phyloP scores from a whole-genome alignment of 257 asterid genomes.

The Gardenia jasminoides region DNA sequence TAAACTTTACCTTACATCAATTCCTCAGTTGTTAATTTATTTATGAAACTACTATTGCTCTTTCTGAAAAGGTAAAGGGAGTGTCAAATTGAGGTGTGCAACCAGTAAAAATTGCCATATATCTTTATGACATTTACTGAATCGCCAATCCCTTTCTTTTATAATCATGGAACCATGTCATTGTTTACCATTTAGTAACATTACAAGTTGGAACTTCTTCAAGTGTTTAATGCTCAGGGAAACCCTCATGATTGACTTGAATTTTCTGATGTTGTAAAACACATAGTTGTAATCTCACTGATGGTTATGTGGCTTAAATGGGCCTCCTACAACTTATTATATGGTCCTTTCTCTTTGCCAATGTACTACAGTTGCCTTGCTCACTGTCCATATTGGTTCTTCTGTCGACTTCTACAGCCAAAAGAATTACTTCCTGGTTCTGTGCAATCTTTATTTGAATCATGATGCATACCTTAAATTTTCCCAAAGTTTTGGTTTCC shows the following conservation, averaged over 20 bases:
- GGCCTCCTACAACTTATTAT: background rate
- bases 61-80: background rate
- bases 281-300: background rate
- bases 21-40: background rate
- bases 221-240: background rate
- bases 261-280: background rate
- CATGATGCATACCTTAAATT: background rate
- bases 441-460: background rate
- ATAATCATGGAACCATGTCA: background rate
- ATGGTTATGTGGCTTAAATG: background rate
- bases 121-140: background rate
- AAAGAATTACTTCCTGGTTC: background rate
- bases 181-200: background rate
- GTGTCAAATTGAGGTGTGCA: background rate
- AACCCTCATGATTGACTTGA: background rate
- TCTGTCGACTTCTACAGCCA: background rate
- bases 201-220: background rate
- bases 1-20: no score
- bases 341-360: background rate
- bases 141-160: no score
- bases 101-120: background rate
- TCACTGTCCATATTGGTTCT: background rate
- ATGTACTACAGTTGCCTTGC: background rate
- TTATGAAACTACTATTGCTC: background rate
- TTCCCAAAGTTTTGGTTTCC: background rate